Evolutionary conservation across 148 eudicot genomes (phyloP).

Genomic region (Simmondsia chinensis): DNA sequence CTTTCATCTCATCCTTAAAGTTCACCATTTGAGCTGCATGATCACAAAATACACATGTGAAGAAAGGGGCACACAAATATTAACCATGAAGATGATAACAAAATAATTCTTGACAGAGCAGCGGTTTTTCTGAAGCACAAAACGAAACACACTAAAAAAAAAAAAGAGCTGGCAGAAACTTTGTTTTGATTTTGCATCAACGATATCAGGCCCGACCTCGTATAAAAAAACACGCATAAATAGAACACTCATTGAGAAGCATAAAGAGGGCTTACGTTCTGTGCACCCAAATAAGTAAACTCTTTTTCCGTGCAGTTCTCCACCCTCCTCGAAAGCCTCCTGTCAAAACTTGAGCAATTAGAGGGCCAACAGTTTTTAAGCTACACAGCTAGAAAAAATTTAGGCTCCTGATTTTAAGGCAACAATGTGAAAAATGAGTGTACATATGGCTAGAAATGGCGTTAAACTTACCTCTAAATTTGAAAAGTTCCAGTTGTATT

Average conservation of each 20-base stretch:
- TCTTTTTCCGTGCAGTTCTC: constrained; percentile 60
- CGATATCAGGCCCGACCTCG: background rate
- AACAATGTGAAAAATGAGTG: background rate
- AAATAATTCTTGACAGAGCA: background rate
- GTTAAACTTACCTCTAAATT: constrained; percentile 68
- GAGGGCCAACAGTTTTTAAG: background rate
- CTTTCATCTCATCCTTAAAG: constrained; percentile 43
- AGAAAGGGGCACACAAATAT: background rate
- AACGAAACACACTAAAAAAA: background rate
- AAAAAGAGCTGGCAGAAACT: too few relatives aligned
- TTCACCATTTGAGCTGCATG: constrained; percentile 88
- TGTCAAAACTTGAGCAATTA: constrained; percentile 20
- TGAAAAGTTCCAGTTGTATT: constrained; percentile 80
- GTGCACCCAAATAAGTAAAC: constrained; percentile 90
- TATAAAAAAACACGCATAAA: too few relatives aligned
- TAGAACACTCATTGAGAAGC: background rate
- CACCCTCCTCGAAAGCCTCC: constrained; percentile 95
- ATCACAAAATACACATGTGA: background rate
- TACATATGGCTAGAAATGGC: background rate
- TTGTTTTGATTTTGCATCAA: background rate
- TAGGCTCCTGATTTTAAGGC: background rate
- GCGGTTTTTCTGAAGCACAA: background rate
- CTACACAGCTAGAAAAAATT: background rate
- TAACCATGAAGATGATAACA: background rate
- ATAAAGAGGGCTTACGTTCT: constrained; percentile 61